Conservation (phyloP, 257 asterid species). For the Salvia splendens region DNA sequence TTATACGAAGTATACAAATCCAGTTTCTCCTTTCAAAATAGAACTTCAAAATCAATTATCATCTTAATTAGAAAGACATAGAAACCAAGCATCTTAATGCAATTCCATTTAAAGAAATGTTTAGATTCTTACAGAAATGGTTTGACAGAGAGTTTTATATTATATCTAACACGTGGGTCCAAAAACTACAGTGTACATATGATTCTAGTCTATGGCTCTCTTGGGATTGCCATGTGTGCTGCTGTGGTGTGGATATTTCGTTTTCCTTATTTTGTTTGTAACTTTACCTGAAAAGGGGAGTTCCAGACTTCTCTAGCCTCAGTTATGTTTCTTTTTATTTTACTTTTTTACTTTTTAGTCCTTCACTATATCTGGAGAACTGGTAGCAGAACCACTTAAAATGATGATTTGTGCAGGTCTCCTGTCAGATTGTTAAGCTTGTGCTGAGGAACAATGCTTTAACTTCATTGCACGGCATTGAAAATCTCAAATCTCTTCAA, state of each 20-base stretch:
- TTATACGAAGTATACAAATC: neutral
- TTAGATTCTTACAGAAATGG: neutral
- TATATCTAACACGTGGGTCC: conserved; percentile 4
- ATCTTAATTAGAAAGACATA: too few species aligned
- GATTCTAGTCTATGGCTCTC: neutral
- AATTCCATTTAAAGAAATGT: neutral
- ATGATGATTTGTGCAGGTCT: conserved; percentile 62
- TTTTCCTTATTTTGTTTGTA: neutral
- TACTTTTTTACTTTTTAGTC: neutral
- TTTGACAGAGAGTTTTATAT: neutral
- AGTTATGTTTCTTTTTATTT: neutral
- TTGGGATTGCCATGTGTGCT: neutral
- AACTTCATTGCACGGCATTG: conserved; percentile 82
- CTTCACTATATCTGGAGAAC: neutral
- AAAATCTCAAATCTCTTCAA: conserved; percentile 76
- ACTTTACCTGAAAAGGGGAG: neutral
- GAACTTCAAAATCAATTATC: too few species aligned
- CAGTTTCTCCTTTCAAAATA: neutral
- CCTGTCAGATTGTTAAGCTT: conserved; percentile 77
- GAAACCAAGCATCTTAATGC: neutral
- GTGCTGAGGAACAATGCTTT: conserved; percentile 93
- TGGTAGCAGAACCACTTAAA: conserved; percentile 31
- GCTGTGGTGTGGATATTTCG: neutral
- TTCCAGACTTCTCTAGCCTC: neutral
- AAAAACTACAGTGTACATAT: neutral